phyloP scores from a whole-genome alignment of 768 basidiomycete genomes.

The Russula griseocarnosa region DNA sequence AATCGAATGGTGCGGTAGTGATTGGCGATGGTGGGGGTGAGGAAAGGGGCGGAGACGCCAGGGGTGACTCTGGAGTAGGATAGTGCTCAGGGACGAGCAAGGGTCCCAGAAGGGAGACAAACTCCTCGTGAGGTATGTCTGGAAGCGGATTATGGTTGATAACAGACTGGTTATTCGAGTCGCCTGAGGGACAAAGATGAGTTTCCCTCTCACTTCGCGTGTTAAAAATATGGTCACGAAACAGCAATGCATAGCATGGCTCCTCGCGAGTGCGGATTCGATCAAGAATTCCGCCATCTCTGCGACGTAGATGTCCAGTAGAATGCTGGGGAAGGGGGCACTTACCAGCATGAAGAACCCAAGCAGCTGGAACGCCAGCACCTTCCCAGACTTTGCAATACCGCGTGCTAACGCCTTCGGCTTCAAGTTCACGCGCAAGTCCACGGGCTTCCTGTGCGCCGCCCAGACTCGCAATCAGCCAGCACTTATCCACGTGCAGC shows the following conservation, averaged over 20 bases:
- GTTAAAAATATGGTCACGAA: not conserved
- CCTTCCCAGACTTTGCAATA: slow-evolving; percentile 72
- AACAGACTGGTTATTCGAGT: slow-evolving; percentile 60
- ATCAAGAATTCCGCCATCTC: not conserved
- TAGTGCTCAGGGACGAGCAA: slow-evolving; percentile 80
- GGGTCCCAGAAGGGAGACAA: slow-evolving; percentile 75
- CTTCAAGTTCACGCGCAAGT: slow-evolving; percentile 61
- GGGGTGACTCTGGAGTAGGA: slow-evolving; percentile 36
- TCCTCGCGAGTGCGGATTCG: not conserved
- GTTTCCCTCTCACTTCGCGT: not conserved
- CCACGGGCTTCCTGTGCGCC: slow-evolving; percentile 65
- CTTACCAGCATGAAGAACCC: slow-evolving; percentile 73
- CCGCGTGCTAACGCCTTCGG: slow-evolving; percentile 61
- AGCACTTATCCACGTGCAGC: slow-evolving; percentile 59
- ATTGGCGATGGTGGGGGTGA: slow-evolving; percentile 27
- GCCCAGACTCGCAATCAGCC: slow-evolving; percentile 69
- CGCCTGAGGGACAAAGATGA: slow-evolving; percentile 37
- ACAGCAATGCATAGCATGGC: no score
- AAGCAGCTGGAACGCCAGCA: slow-evolving; percentile 72
- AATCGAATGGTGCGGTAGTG: slow-evolving; percentile 67
- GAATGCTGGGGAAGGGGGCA: not conserved
- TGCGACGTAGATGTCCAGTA: not conserved
- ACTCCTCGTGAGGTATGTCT: slow-evolving; percentile 83
- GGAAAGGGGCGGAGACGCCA: slow-evolving; percentile 25
- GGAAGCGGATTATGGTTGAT: slow-evolving; percentile 87